Percentiles rank a stretch among this genome's conserved stretches.
Evolutionary conservation across 2,329 filamentous ascomycete genomes (phyloP).

Genomic region (Fusarium circinatum): DNA sequence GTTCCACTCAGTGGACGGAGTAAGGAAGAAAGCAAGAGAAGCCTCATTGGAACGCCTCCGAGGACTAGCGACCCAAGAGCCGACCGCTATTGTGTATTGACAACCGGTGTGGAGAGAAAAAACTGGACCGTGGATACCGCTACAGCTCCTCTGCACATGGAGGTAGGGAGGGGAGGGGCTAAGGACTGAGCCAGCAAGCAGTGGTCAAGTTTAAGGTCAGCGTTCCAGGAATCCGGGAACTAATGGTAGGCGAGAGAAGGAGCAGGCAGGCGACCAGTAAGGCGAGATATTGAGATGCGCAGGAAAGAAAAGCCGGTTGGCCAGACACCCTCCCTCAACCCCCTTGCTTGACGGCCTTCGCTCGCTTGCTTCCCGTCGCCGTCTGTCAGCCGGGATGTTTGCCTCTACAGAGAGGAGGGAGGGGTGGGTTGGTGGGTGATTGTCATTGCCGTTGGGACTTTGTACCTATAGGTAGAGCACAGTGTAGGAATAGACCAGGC

Average conservation of each 20-base stretch:
- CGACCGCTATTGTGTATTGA: constrained; percentile 33
- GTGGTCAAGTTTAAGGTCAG: constrained; percentile 26
- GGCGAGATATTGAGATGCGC: constrained; percentile 42
- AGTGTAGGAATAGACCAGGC: constrained; percentile 4
- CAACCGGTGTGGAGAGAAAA: constrained; percentile 34
- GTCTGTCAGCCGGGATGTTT: constrained; percentile 40
- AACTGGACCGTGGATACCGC: constrained; percentile 29
- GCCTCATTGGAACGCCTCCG: constrained; percentile 30
- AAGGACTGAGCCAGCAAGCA: constrained; percentile 19
- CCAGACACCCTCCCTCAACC: constrained; percentile 15
- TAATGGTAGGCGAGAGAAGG: constrained; percentile 41
- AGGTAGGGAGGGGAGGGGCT: constrained; percentile 18
- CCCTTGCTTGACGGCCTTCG: constrained; percentile 38
- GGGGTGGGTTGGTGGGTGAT: constrained; percentile 6
- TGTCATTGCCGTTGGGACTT: constrained; percentile 23
- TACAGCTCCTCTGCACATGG: constrained; percentile 7
- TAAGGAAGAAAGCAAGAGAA: constrained; percentile 6
- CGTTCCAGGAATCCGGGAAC: constrained; percentile 42
- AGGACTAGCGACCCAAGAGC: constrained; percentile 27
- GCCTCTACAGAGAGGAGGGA: constrained; percentile 12
- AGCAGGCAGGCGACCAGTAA: constrained; percentile 23
- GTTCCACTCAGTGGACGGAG: constrained; percentile 11
- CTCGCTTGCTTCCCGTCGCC: constrained; percentile 44
- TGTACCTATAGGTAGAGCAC: constrained; percentile 16
- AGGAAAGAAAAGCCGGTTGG: constrained; percentile 33